Evolutionary conservation across 192 early-diverging fungal species (phyloP).

Genomic region (Cetraspora pellucida): DNA sequence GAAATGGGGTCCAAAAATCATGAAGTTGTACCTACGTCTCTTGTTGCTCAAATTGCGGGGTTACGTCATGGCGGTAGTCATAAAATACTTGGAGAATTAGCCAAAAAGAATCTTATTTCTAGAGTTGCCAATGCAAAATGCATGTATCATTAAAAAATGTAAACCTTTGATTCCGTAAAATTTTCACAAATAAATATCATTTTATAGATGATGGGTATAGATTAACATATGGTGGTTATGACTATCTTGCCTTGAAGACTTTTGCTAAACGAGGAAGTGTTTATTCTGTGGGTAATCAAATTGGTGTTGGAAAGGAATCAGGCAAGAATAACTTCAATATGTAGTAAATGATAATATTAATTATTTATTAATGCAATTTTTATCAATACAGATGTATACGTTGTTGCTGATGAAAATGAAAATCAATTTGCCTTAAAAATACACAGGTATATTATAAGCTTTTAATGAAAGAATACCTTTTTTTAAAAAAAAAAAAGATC

Average conservation of each 20-base stretch:
- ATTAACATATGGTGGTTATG: slow-evolving; percentile 99
- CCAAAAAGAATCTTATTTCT: slow-evolving; percentile 89
- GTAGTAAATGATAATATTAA: neutral
- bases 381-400: slow-evolving; percentile 81
- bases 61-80: slow-evolving; percentile 83
- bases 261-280: slow-evolving; percentile 85
- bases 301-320: slow-evolving; percentile 99
- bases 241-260: slow-evolving; percentile 95
- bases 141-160: slow-evolving; percentile 40
- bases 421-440: slow-evolving; percentile 93
- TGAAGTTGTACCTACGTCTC: slow-evolving; percentile 90
- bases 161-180: neutral
- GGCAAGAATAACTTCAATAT: slow-evolving; percentile 36
- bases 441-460: slow-evolving; percentile 63
- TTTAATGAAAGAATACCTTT: too few relatives aligned
- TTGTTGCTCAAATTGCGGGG: slow-evolving; percentile 94
- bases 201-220: slow-evolving; percentile 88
- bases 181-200: neutral
- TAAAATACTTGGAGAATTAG: slow-evolving; percentile 83
- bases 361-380: neutral
- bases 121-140: slow-evolving; percentile 81
- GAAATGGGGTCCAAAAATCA: slow-evolving; percentile 99
- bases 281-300: slow-evolving; percentile 97
- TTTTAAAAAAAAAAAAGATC: too few relatives aligned
- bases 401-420: slow-evolving; percentile 92